phyloP scores from a whole-genome alignment of 805 yeast species.

The Sugiyamaella boreocaroliniensis region DNA sequence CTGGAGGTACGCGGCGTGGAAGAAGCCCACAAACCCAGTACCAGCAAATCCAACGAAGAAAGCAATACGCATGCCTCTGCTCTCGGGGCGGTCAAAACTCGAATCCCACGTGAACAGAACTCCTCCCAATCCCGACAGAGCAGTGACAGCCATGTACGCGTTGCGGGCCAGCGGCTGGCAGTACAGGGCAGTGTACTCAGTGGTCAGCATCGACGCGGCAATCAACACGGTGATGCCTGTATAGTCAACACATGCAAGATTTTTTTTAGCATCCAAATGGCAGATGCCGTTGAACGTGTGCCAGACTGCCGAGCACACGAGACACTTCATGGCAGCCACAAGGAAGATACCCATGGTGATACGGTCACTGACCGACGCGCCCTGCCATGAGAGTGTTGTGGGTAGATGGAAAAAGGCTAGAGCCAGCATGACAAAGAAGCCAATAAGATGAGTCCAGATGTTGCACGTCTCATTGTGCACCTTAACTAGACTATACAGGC shows the following conservation, averaged over 20 bases:
- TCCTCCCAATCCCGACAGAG: conserved; percentile 64
- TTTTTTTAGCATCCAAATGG: conserved; percentile 50
- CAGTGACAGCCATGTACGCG: conserved; percentile 53
- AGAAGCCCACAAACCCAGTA: conserved; percentile 63
- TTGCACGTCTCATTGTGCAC: conserved; percentile 85
- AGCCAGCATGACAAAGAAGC: conserved; percentile 53
- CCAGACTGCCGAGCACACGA: conserved; percentile 77
- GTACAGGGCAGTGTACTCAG: conserved; percentile 73
- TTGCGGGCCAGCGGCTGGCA: conserved; percentile 46
- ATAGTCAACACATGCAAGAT: conserved; percentile 90
- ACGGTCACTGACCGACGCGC: conserved; percentile 35
- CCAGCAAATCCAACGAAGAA: conserved; percentile 75
- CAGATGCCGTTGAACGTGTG: conserved; percentile 85
- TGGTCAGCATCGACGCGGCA: conserved; percentile 79
- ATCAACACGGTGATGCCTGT: conserved; percentile 88
- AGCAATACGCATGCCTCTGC: conserved; percentile 67
- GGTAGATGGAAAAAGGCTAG: conserved; percentile 61
- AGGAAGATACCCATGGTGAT: conserved; percentile 58
- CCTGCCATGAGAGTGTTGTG: conserved; percentile 36
- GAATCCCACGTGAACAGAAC: conserved; percentile 87
- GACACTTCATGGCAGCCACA: conserved; percentile 66
- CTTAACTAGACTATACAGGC: conserved; percentile 52
- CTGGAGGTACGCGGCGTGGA: conserved; percentile 47
- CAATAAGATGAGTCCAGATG: conserved; percentile 87
- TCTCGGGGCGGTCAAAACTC: conserved; percentile 78